Conservation (phyloP, 2,329 filamentous ascomycete genomes). For the Westerdykella sp. region DNA sequence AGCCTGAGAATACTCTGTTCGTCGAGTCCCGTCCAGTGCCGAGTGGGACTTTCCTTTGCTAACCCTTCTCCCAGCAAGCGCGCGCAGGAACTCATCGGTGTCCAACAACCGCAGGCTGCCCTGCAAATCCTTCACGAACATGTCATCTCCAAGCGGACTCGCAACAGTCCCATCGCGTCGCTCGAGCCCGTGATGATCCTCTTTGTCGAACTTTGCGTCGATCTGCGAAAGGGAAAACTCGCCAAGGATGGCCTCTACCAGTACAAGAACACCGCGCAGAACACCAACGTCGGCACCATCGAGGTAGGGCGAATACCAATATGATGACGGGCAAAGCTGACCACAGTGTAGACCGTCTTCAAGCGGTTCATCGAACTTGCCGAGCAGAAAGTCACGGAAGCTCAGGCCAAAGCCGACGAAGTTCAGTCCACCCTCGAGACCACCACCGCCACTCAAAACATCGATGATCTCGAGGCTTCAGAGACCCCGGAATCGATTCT, state of each 20-base stretch:
- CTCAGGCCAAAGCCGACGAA: slow-evolving; percentile 92
- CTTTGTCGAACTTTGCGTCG: slow-evolving; percentile 92
- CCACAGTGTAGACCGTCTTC: slow-evolving; percentile 58
- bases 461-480: slow-evolving; percentile 93
- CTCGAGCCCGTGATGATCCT: slow-evolving; percentile 98
- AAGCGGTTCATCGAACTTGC: slow-evolving; percentile 98
- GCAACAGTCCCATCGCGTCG: slow-evolving; percentile 92
- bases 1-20: slow-evolving; percentile 91
- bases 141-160: slow-evolving; percentile 95
- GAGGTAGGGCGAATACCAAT: slow-evolving; percentile 54
- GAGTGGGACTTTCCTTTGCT: slow-evolving; percentile 11
- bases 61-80: slow-evolving; percentile 47
- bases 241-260: slow-evolving; percentile 99
- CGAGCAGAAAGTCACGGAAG: slow-evolving; percentile 90
- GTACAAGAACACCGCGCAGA: slow-evolving; percentile 99
- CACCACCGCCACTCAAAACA: slow-evolving; percentile 61
- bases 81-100: slow-evolving; percentile 96
- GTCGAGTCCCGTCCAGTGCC: slow-evolving; percentile 10
- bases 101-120: slow-evolving; percentile 86
- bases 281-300: slow-evolving; percentile 96
- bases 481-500: slow-evolving; percentile 98
- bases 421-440: slow-evolving; percentile 83
- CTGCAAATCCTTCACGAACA: slow-evolving; percentile 96
- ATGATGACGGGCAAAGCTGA: slow-evolving; percentile 10
- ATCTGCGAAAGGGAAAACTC: slow-evolving; percentile 95